Percentiles rank a stretch among this genome's conserved stretches.
phyloP scores from a whole-genome alignment of 441 rosid species.

The Croton setiger region DNA sequence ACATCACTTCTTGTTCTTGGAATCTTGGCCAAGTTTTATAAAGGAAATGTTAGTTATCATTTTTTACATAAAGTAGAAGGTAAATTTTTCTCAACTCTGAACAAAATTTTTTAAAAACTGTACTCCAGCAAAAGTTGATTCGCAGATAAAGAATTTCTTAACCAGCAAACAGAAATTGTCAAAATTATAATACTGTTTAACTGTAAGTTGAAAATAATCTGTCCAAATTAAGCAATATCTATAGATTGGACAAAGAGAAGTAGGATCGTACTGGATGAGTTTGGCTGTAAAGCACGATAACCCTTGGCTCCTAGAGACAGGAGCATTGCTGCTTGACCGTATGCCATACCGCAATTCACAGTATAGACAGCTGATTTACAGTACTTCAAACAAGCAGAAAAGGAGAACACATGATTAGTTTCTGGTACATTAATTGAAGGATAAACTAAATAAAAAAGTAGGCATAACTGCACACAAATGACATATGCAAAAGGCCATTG shows the following conservation, averaged over 20 bases:
- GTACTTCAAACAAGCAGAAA: slow-evolving; percentile 35
- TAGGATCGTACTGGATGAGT: slow-evolving; percentile 57
- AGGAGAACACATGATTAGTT: slow-evolving; percentile 10
- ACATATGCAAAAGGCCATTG: not conserved
- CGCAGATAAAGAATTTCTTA: no score
- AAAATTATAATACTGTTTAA: not conserved
- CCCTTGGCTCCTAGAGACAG: slow-evolving; percentile 78
- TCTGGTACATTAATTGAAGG: slow-evolving; percentile 12
- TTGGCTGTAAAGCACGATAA: slow-evolving; percentile 68
- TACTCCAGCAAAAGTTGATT: no score
- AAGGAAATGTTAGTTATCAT: no score
- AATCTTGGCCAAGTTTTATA: no score
- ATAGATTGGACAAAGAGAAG: slow-evolving; percentile 13
- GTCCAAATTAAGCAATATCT: not conserved
- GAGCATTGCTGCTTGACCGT: slow-evolving; percentile 97
- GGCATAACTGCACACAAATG: no score
- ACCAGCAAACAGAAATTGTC: not conserved
- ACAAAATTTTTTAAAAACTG: no score
- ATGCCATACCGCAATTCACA: slow-evolving; percentile 80
- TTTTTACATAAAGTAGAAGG: no score
- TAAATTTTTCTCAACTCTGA: no score
- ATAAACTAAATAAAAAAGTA: slow-evolving; percentile 1
- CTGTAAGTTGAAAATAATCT: not conserved
- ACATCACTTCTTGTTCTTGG: no score
- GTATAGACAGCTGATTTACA: slow-evolving; percentile 71